Base-by-base conservation (phyloP, 345 rosid species). In the Aquilaria sinensis region DNA sequence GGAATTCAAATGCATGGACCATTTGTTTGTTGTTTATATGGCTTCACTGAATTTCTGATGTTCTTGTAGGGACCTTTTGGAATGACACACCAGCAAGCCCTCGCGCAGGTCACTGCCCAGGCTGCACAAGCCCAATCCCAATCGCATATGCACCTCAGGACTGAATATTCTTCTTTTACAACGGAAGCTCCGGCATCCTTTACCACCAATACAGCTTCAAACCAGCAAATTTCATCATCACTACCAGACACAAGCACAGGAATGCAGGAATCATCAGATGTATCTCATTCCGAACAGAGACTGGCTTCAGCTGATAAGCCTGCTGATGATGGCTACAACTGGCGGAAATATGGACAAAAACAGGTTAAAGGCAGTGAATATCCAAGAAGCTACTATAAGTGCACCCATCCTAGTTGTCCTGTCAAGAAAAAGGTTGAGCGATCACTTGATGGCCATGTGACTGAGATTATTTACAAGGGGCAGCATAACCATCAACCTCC, bases 341-440 rank as follows among this genome's bases (percentile, higher is more conserved):
- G 95, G 98, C 69, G 98, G 13, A 92, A 92, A 74, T 92, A 92
- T 50, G 95, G 96, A 51, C 96, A 92, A 79, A 92, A 92, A 58
- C 92, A 86, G 67, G 92, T 89, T 32, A 92, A 92, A 72, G 96
- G 98, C 3, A 79, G 95, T 61, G 86, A 88, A 58, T 88, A 63
- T 64, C 94, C 92, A 46, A 75, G 93, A 67, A 88, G 97, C 77
- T 91, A 91, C 64, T 91, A 91, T 69, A 91, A 84, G 66, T 91
- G 97, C 55, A 86, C 96, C 2, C 70, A 77, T 77, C 79, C 81
- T 7, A 73, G 37, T 10, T 91, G 96, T 76, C 90, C 88, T 46
- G 97, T 88, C 1, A 88, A 84, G 94, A 91, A 91, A 71, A 86
- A 91, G 67, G 88, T 91, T 14, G 97, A 91, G 72, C 77, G 87